Evolutionary conservation across 139 green algal genomes (phyloP).

Genomic region (Tetratostichococcus sp.): DNA sequence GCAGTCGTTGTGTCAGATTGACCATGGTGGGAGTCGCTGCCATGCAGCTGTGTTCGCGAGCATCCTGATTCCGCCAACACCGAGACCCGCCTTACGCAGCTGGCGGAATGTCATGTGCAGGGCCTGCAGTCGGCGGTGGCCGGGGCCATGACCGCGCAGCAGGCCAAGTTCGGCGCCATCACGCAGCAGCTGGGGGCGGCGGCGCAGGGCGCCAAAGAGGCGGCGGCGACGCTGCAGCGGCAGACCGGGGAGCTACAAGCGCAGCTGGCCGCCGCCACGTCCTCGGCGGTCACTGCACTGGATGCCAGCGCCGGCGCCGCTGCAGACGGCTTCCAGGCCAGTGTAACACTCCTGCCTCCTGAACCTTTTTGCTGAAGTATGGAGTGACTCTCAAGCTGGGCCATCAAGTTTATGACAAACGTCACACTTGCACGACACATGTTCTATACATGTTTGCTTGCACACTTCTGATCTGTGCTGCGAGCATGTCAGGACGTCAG

Average conservation of each 20-base stretch:
- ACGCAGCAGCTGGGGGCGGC: not conserved
- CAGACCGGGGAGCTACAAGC: slow-evolving; percentile 8
- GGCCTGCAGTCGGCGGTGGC: slow-evolving; percentile 26
- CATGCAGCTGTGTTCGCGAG: not conserved
- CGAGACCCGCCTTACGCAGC: no score
- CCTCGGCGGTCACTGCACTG: not conserved
- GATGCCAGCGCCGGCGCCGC: not conserved
- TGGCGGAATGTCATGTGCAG: slow-evolving; percentile 7
- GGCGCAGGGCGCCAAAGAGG: not conserved
- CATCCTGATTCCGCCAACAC: slow-evolving; percentile 10
- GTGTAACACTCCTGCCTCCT: no score
- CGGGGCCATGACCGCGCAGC: slow-evolving; percentile 5
- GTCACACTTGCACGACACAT: no score
- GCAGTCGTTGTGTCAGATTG: no score
- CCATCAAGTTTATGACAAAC: no score
- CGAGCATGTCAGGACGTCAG: no score
- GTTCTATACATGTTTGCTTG: no score
- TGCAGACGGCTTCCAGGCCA: not conserved
- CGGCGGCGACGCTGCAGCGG: slow-evolving; percentile 4
- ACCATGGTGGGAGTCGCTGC: no score
- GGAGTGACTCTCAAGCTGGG: no score
- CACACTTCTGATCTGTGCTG: no score
- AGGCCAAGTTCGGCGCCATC: not conserved
- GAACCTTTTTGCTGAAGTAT: no score
- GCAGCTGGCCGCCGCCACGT: not conserved